Evolutionary conservation across 2,329 filamentous ascomycete genomes (phyloP), one percentile per base, ranked within the genome.

Genomic region (Stemphylium vesicarium): DNA sequence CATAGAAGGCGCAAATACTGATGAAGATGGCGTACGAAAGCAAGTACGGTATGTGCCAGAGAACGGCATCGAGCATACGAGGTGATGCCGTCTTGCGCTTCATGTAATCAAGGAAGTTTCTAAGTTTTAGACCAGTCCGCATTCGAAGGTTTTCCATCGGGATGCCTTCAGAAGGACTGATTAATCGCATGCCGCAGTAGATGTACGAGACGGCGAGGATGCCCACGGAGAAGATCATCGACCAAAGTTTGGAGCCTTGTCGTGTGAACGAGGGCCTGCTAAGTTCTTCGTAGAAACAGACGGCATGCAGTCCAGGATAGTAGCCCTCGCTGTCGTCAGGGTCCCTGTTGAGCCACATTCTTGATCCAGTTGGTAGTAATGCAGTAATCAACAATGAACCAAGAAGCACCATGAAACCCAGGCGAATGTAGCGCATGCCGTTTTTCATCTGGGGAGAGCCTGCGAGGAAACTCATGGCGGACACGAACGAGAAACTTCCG

Each of bases 211-310:
- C 33, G 2, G 50, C 51, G 15, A 70, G 55, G 5, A 66, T 60
- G n/a, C 61, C 15, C 10, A 65, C 48, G 0, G 65, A 70, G 29
- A 70, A 47, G 4, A 63, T 42, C 65, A 69, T 69, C 1, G 65
- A 69, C 64, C 58, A 68, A 12, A 68, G 47, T 32, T 59, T 63
- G 0, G 64, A 56, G 1, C 63, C 60, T 9, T 55, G 53, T 7
- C 46, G 42, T 5, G 38, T 43, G 29, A 53, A 68, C 0, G 43
- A 42, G 8, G 40, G 11, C 49, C 53, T 55, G 2, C 26, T 5
- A 26, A 70, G 38, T 36, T 68, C 64, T 38, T 52, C 22, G 44
- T 54, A 70, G 32, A 60, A 69, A 53, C 65, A 70, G 22, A 42
- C 11, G 11, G 67, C 53, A 29, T 40, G 46, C 13, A 66, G 40